A percentile compares a stretch with the other conserved stretches of the same genome.
Evolutionary conservation across 495 filamentous ascomycete genomes (phyloP).

Genomic region (Xylaria scruposa): DNA sequence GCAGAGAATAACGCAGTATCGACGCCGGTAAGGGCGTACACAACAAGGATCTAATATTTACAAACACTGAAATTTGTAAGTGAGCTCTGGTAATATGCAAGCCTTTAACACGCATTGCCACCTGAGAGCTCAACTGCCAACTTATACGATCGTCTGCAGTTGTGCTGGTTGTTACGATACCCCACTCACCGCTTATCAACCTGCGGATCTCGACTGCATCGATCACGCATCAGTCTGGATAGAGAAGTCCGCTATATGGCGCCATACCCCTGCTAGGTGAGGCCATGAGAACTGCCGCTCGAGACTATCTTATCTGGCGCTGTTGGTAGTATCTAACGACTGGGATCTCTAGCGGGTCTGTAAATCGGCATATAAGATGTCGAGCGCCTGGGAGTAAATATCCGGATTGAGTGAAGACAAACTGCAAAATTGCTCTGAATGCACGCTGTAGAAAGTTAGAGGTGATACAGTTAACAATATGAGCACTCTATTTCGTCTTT

Average conservation of each 20-base stretch:
- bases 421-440: background rate
- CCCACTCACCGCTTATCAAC: conserved; percentile 20
- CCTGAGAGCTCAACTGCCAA: background rate
- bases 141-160: background rate
- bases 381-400: background rate
- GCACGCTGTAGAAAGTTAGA: too few species aligned
- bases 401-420: background rate
- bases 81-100: background rate
- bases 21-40: background rate
- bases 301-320: background rate
- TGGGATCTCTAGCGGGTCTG: background rate
- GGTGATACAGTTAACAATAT: background rate
- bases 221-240: conserved; percentile 3
- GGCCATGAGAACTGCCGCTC: background rate
- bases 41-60: too few species aligned
- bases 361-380: background rate
- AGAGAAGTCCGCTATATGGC: conserved; percentile 16
- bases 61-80: background rate
- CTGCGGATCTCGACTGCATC: conserved; percentile 20
- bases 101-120: background rate
- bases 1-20: background rate
- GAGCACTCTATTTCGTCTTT: background rate
- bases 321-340: background rate
- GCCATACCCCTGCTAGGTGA: conserved; percentile 10
- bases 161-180: background rate